Conservation (phyloP, 176 grass and related monocot genomes). For the Tillandsia fasciculata region DNA sequence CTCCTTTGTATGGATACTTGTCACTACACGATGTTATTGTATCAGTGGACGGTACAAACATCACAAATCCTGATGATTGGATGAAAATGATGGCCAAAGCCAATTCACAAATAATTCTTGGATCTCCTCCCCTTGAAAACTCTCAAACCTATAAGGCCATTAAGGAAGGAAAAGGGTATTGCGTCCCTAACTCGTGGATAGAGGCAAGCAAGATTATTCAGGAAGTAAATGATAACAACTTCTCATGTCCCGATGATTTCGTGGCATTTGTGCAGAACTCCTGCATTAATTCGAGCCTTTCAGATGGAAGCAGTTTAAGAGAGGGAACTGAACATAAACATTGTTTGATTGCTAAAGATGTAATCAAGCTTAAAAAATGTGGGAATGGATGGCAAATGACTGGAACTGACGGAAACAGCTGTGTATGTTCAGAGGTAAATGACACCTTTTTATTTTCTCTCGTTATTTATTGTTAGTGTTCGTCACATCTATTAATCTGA, state of each 20-base stretch:
- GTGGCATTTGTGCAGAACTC: constrained; percentile 28
- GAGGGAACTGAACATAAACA: constrained; percentile 34
- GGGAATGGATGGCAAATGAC: constrained; percentile 33
- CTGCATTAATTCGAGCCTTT: constrained; percentile 30
- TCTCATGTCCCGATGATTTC: constrained; percentile 57
- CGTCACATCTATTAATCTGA: constrained; percentile 2
- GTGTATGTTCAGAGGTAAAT: constrained; percentile 60
- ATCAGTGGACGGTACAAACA: constrained; percentile 62
- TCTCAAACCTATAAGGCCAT: constrained; percentile 22
- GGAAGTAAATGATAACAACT: constrained; percentile 37
- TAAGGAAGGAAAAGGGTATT: constrained; percentile 61
- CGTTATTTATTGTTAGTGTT: background rate
- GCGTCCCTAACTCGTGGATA: constrained; percentile 64
- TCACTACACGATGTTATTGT: constrained; percentile 65
- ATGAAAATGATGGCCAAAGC: constrained; percentile 37
- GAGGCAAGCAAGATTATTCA: constrained; percentile 55
- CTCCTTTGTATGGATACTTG: constrained; percentile 56
- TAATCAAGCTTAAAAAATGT: constrained; percentile 74
- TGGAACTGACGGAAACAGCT: constrained; percentile 31
- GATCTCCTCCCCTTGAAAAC: constrained; percentile 21
- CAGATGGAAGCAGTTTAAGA: constrained; percentile 11
- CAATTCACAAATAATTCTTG: constrained; percentile 22
- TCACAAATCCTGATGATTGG: constrained; percentile 60
- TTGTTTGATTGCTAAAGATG: constrained; percentile 87
- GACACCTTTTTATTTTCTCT: constrained; percentile 9